A percentile compares a stretch with the other conserved stretches of the same genome.
Conservation (phyloP, 345 rosid genomes). For the Carallia brachiata region DNA sequence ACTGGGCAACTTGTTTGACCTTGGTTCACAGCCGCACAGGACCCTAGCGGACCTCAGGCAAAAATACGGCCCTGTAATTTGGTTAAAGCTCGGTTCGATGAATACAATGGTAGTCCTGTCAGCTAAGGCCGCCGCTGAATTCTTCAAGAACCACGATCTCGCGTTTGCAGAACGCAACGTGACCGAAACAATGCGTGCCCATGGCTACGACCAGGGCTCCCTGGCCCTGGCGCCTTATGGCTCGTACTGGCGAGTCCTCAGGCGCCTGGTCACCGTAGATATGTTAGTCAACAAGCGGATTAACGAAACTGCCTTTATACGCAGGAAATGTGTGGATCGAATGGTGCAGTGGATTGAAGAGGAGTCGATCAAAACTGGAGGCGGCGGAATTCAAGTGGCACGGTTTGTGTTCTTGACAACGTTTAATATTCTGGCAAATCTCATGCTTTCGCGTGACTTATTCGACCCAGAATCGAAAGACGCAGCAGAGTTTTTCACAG, state of each 20-base stretch:
- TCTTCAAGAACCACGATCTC: constrained; percentile 61
- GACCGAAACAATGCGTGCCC: constrained; percentile 42
- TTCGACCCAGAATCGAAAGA: constrained; percentile 39
- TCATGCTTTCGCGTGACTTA: constrained; percentile 54
- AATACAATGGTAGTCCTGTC: constrained; percentile 55
- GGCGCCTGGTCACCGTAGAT: constrained; percentile 47
- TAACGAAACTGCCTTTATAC: constrained; percentile 31
- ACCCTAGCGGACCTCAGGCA: constrained; percentile 32
- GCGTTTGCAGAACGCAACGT: constrained; percentile 47
- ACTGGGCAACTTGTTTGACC: constrained; percentile 51
- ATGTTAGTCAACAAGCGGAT: constrained; percentile 46
- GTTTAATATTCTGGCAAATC: constrained; percentile 51
- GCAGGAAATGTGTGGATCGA: constrained; percentile 44
- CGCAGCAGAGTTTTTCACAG: constrained; percentile 27
- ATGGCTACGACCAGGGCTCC: constrained; percentile 39
- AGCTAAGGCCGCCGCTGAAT: constrained; percentile 38
- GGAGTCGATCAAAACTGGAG: constrained; percentile 15
- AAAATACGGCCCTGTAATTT: constrained; percentile 42
- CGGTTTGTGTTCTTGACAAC: constrained; percentile 38
- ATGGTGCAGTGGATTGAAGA: constrained; percentile 47
- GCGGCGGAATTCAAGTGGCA: constrained; percentile 33
- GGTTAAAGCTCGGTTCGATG: constrained; percentile 47
- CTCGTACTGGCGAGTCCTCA: constrained; percentile 44
- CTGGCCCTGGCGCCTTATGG: constrained; percentile 55
- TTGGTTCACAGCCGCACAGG: constrained; percentile 52